These are phyloP conservation scores for Agroathelia rolfsii DNA, from an alignment of 1,284 basidiomycete genomes.

Conservation along the genomic window DNA sequence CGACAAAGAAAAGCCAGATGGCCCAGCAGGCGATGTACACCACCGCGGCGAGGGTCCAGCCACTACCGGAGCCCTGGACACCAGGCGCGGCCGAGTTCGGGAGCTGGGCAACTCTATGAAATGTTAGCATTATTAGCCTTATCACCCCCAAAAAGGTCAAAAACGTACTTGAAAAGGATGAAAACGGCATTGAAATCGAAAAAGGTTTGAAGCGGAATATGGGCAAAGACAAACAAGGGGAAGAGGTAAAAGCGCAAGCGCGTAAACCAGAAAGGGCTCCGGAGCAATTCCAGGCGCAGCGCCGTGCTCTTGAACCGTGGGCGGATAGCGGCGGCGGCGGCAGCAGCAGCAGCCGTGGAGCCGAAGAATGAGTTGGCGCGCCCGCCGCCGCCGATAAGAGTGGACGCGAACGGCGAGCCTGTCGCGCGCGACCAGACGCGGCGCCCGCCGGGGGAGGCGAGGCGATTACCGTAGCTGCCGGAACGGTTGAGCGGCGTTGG, in stretches of 20 bases:
- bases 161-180: constrained; percentile 63
- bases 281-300: constrained; percentile 55
- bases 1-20: constrained; percentile 66
- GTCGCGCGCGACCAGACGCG: constrained; percentile 57
- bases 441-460: no score
- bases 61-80: constrained; percentile 56
- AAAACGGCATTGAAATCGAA: constrained; percentile 77
- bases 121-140: constrained; percentile 10
- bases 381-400: constrained; percentile 28
- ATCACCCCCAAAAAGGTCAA: constrained; percentile 5
- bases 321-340: constrained; percentile 23
- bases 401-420: constrained; percentile 38
- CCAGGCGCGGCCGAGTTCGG: constrained; percentile 59
- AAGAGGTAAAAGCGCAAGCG: constrained; percentile 56
- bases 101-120: constrained; percentile 50
- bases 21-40: constrained; percentile 74
- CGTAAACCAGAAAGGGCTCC: constrained; percentile 44
- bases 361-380: constrained; percentile 23
- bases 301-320: constrained; percentile 57
- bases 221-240: constrained; percentile 57
- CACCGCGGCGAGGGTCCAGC: constrained; percentile 70
- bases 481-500: constrained; percentile 16
- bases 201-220: constrained; percentile 66
- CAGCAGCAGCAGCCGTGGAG: constrained; percentile 37
- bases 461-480: no score